A percentile compares a stretch with the other conserved stretches of the same genome.
phyloP scores from a whole-genome alignment of 805 yeast species.

The Suhomyces sp. region DNA sequence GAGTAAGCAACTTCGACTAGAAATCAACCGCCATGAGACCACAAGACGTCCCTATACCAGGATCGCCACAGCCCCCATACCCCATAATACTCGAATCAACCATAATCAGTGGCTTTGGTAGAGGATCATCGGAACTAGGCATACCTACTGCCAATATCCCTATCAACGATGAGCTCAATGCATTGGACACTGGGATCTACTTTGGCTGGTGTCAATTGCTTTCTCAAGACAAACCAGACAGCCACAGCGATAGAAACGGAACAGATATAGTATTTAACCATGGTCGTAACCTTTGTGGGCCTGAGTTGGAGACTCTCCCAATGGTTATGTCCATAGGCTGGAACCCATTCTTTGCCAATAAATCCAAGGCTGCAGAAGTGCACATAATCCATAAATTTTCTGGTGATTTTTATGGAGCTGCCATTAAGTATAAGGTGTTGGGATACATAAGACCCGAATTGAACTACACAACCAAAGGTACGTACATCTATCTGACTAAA shows the following conservation, averaged over 20 bases:
- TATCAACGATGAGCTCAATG: conserved; percentile 44
- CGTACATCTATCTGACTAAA: conserved; percentile 11
- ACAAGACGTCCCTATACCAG: conserved; percentile 32
- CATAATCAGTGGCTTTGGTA: conserved; percentile 82
- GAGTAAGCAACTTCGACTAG: neutral
- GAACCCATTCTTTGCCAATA: conserved; percentile 87
- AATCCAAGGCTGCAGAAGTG: conserved; percentile 78
- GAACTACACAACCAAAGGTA: conserved; percentile 67
- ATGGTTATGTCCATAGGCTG: conserved; percentile 96
- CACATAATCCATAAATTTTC: conserved; percentile 77
- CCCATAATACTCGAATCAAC: conserved; percentile 43
- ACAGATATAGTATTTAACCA: conserved; percentile 48
- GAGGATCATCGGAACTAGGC: conserved; percentile 92
- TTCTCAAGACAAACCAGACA: conserved; percentile 11
- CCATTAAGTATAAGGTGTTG: conserved; percentile 61
- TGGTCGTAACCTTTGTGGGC: conserved; percentile 50
- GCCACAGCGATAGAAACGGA: conserved; percentile 16
- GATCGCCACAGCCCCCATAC: conserved; percentile 49
- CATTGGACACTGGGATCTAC: conserved; percentile 76
- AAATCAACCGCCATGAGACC: conserved; percentile 5
- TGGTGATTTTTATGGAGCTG: conserved; percentile 77
- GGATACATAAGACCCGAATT: conserved; percentile 93
- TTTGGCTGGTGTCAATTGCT: conserved; percentile 66
- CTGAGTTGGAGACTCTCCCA: conserved; percentile 55
- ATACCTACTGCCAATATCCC: conserved; percentile 94